phyloP scores from a whole-genome alignment of 164 flowering plant genomes.

The Chimonanthus salicifolius region DNA sequence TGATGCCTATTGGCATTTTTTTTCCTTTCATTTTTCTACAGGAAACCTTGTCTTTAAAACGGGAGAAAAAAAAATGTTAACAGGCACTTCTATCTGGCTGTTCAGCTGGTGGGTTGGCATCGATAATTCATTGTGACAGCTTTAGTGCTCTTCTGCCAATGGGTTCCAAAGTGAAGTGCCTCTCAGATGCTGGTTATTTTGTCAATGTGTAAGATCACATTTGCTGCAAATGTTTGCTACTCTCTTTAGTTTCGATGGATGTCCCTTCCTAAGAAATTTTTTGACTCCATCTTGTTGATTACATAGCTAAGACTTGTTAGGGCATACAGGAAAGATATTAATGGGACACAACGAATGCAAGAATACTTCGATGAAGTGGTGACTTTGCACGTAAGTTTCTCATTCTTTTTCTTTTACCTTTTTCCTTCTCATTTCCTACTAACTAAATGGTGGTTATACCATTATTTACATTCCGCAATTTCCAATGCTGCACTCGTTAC shows the following conservation, averaged over 20 bases:
- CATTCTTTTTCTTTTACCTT: background rate
- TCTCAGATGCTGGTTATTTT: conserved; percentile 89
- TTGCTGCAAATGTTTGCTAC: background rate
- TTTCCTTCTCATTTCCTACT: background rate
- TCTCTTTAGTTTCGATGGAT: no score
- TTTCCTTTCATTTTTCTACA: background rate
- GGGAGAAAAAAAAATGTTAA: background rate
- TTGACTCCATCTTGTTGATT: background rate
- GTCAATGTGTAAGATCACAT: conserved; percentile 69
- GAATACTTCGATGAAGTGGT: conserved; percentile 51
- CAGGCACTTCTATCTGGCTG: conserved; percentile 94
- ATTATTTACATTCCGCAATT: background rate
- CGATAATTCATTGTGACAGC: conserved; percentile 83
- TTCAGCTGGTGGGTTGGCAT: conserved; percentile 94
- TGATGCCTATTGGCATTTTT: conserved; percentile 9
- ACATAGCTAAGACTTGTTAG: background rate
- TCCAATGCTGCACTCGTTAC: background rate
- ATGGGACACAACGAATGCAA: conserved; percentile 54
- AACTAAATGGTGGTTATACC: background rate
- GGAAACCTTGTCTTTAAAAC: no score
- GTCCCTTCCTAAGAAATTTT: background rate
- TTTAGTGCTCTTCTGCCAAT: conserved; percentile 58
- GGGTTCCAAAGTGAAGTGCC: conserved; percentile 74
- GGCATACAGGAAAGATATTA: conserved; percentile 47
- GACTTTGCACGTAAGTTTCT: conserved; percentile 42